A percentile compares a stretch with the other conserved stretches of the same genome.
phyloP scores from a whole-genome alignment of 73 alveolate species.

The Paraurostyla sp. region DNA sequence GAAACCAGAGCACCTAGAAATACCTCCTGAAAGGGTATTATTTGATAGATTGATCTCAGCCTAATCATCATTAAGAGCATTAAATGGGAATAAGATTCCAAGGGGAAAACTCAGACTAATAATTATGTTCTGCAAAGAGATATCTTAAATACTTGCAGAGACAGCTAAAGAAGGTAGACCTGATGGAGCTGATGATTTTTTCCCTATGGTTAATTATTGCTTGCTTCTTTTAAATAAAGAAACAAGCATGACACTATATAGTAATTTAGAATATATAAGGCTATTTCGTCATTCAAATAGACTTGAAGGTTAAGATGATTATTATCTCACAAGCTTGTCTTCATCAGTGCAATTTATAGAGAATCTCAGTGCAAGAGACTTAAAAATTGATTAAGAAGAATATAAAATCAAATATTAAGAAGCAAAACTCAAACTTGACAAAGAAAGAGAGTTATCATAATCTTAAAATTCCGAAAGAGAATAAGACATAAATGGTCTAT shows the following conservation, averaged over 20 bases:
- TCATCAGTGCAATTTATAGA: not conserved
- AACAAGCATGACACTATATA: not conserved
- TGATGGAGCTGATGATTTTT: slow-evolving; percentile 51
- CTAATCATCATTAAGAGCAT: not conserved
- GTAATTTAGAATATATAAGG: slow-evolving; percentile 44
- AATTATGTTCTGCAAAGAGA: not conserved
- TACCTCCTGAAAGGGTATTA: not conserved
- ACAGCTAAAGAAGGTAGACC: slow-evolving; percentile 33
- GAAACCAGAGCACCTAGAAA: slow-evolving; percentile 45
- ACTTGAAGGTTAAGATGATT: slow-evolving; percentile 35
- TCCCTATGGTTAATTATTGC: slow-evolving; percentile 7
- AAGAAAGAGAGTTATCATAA: not conserved
- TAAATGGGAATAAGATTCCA: slow-evolving; percentile 5
- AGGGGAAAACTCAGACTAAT: not conserved
- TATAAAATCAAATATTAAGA: not conserved
- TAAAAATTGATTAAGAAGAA: not conserved
- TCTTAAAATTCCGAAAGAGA: not conserved
- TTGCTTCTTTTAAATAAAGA: not conserved
- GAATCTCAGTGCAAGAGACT: slow-evolving; percentile 3
- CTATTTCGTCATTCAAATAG: slow-evolving; percentile 19
- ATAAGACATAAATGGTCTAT: not conserved
- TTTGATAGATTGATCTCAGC: not conserved
- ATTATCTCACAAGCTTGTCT: not conserved
- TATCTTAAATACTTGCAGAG: slow-evolving; percentile 17
- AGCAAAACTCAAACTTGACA: not conserved